Evolutionary conservation across 1,284 basidiomycete species (phyloP).

Genomic region (Trichosporon coremiiforme): DNA sequence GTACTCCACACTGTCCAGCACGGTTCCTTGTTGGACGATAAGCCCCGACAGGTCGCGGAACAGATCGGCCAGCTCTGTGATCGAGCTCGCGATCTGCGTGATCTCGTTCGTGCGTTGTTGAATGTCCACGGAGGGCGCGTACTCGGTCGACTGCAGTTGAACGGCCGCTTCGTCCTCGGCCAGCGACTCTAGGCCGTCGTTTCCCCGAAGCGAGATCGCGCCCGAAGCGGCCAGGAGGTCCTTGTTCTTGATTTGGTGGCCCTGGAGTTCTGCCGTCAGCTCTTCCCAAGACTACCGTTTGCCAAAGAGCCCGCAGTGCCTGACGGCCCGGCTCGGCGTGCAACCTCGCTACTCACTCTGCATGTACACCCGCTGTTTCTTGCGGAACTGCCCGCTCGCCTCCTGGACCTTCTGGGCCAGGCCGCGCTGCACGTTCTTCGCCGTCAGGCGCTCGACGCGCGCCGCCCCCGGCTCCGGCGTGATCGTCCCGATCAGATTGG

Average conservation of each 20-base stretch:
- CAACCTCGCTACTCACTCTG: slow-evolving; percentile 86
- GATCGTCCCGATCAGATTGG: slow-evolving; percentile 66
- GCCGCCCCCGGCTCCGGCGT: slow-evolving; percentile 53
- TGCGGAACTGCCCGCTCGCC: slow-evolving; percentile 87
- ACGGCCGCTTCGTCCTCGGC: slow-evolving; percentile 81
- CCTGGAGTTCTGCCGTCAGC: slow-evolving; percentile 71
- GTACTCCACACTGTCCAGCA: slow-evolving; percentile 95
- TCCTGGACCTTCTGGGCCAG: slow-evolving; percentile 94
- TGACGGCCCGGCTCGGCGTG: too few relatives aligned
- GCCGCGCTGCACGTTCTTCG: slow-evolving; percentile 94
- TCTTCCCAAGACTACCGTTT: too few relatives aligned
- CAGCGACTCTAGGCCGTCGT: slow-evolving; percentile 74
- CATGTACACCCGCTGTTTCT: slow-evolving; percentile 97
- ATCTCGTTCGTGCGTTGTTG: slow-evolving; percentile 75
- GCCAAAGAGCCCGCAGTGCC: too few relatives aligned
- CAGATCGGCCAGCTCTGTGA: slow-evolving; percentile 85
- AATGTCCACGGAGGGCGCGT: slow-evolving; percentile 61
- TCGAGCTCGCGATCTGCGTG: slow-evolving; percentile 87
- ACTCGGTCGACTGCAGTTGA: slow-evolving; percentile 52
- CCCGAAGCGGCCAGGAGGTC: slow-evolving; percentile 79
- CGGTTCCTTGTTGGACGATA: slow-evolving; percentile 96
- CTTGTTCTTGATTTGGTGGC: slow-evolving; percentile 91
- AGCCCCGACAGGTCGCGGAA: slow-evolving; percentile 92
- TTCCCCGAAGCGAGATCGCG: slow-evolving; percentile 74
- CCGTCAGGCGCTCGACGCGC: slow-evolving; percentile 68